Evolutionary conservation across 2,329 filamentous ascomycete genomes (phyloP).

Genomic region (Metarhizium rileyi): DNA sequence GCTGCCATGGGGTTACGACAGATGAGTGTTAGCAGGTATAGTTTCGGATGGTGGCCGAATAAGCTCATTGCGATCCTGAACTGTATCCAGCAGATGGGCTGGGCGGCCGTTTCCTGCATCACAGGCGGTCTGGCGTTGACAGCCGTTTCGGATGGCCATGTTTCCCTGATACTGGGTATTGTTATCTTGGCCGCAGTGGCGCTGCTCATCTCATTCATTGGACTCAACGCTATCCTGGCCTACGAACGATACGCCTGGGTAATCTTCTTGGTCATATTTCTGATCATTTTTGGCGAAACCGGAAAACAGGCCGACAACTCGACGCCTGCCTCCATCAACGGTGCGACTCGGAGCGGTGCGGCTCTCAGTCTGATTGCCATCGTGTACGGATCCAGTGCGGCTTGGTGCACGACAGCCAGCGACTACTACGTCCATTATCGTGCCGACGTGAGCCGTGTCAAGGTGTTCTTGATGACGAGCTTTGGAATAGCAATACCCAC

Average conservation of each 20-base stretch:
- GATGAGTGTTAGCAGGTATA: slow-evolving; percentile 39
- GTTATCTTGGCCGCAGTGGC: slow-evolving; percentile 39
- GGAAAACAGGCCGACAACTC: slow-evolving; percentile 30
- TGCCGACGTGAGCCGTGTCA: slow-evolving; percentile 32
- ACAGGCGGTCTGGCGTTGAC: slow-evolving; percentile 39
- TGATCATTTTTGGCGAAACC: slow-evolving; percentile 38
- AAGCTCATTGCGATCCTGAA: slow-evolving; percentile 37
- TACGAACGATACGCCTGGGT: slow-evolving; percentile 43
- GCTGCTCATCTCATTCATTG: slow-evolving; percentile 41
- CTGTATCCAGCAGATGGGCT: slow-evolving; percentile 32
- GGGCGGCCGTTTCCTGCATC: slow-evolving; percentile 40
- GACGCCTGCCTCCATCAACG: slow-evolving; percentile 22
- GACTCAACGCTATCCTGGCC: slow-evolving; percentile 36
- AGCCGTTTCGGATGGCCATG: slow-evolving; percentile 32
- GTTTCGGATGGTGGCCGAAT: slow-evolving; percentile 40
- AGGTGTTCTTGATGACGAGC: slow-evolving; percentile 38
- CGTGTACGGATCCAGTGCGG: slow-evolving; percentile 38
- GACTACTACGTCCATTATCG: slow-evolving; percentile 30
- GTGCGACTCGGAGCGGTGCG: slow-evolving; percentile 26
- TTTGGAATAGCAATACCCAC: slow-evolving; percentile 38
- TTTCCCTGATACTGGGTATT: slow-evolving; percentile 42
- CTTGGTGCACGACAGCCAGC: slow-evolving; percentile 33
- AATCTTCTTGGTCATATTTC: slow-evolving; percentile 35
- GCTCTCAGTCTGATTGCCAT: slow-evolving; percentile 34
- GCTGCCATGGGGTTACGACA: slow-evolving; percentile 40